Evolutionary conservation across 495 filamentous ascomycete genomes (phyloP).

Genomic region (Paragyromitra xinjiangensis): DNA sequence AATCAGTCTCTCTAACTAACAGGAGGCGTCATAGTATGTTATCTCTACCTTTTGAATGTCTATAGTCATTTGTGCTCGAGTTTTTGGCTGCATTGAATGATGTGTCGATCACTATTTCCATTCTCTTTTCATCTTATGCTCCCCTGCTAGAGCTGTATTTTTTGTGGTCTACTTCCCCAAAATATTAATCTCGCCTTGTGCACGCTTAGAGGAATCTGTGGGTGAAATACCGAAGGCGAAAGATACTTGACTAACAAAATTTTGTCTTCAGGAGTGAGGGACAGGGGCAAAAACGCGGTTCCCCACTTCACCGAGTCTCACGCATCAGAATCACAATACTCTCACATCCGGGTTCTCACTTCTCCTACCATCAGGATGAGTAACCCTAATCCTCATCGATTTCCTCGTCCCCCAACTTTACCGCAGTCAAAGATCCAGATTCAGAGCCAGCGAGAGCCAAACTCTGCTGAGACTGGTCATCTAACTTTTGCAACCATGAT

Average conservation of each 20-base stretch:
- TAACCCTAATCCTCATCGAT: slow-evolving; percentile 38
- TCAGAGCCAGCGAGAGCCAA: slow-evolving; percentile 28
- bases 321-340: slow-evolving; percentile 13
- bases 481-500: slow-evolving; percentile 16
- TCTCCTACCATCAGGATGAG: slow-evolving; percentile 22
- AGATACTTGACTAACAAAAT: slow-evolving; percentile 16
- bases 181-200: not conserved
- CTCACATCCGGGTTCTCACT: slow-evolving; percentile 17
- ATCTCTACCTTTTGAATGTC: not conserved
- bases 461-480: slow-evolving; percentile 1
- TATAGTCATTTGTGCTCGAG: not conserved
- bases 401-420: slow-evolving; percentile 40
- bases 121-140: not conserved
- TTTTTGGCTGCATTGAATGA: slow-evolving; percentile 5
- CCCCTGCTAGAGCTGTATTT: not conserved
- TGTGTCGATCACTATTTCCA: not conserved
- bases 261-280: slow-evolving; percentile 14
- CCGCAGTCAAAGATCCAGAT: slow-evolving; percentile 46
- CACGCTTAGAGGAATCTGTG: not conserved
- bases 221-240: not conserved
- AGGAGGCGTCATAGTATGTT: slow-evolving; percentile 39
- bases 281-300: slow-evolving; percentile 17
- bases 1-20: not conserved
- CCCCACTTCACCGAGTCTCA: slow-evolving; percentile 20
- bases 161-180: not conserved